phyloP scores from a whole-genome alignment of 495 filamentous ascomycete species.

The Penicillium parvum region DNA sequence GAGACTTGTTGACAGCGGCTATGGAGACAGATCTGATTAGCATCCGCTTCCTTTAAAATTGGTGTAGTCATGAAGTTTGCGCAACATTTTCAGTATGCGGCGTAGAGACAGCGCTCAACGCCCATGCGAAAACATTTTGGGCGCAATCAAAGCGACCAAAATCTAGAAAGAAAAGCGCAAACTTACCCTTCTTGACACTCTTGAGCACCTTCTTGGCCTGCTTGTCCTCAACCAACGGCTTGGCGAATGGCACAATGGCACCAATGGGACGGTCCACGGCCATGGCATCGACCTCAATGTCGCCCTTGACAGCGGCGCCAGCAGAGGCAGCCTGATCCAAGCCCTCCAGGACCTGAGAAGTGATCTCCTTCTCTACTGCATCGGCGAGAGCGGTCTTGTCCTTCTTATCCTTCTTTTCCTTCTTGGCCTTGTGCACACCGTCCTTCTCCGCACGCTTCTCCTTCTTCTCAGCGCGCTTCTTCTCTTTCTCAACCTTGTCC shows the following conservation, averaged over 20 bases:
- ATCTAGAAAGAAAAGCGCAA: not conserved
- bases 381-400: constrained; percentile 57
- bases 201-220: constrained; percentile 87
- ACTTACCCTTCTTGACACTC: constrained; percentile 85
- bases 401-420: constrained; percentile 68
- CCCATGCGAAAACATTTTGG: not conserved
- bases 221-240: constrained; percentile 88
- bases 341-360: constrained; percentile 48
- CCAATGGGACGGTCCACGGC: constrained; percentile 56
- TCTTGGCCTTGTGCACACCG: constrained; percentile 65
- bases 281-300: constrained; percentile 43
- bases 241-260: constrained; percentile 87
- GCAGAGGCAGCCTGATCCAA: constrained; percentile 45
- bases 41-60: too few relatives aligned
- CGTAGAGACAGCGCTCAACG: not conserved
- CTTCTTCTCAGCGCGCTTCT: constrained; percentile 76
- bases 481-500: constrained; percentile 58
- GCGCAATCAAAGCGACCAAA: too few relatives aligned
- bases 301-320: constrained; percentile 20
- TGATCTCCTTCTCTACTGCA: constrained; percentile 60
- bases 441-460: constrained; percentile 73
- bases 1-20: constrained; percentile 89
- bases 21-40: constrained; percentile 17
- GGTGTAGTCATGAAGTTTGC: too few relatives aligned
- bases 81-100: not conserved